Conservation (phyloP, 257 asterid genomes). For the Buddleja alternifolia region DNA sequence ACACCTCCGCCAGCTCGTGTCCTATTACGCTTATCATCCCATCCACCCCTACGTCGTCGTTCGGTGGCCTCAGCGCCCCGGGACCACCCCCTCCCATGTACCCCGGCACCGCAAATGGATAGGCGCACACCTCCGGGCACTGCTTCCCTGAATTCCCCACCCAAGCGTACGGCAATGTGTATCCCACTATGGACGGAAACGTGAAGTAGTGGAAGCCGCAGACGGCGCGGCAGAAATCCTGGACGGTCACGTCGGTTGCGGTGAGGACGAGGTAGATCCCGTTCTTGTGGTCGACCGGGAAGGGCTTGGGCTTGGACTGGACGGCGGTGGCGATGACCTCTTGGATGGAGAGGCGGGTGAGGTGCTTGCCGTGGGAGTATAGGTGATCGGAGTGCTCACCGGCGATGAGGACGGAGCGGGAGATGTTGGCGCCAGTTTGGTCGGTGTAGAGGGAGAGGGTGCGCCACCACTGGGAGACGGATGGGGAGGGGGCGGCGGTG, state of each 20-base stretch:
- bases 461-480: slow-evolving; percentile 91
- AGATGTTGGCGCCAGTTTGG: slow-evolving; percentile 85
- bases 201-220: slow-evolving; percentile 98
- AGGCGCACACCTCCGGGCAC: slow-evolving; percentile 96
- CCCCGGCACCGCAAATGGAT: slow-evolving; percentile 80
- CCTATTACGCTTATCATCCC: slow-evolving; percentile 93
- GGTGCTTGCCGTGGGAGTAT: slow-evolving; percentile 69
- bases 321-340: slow-evolving; percentile 78
- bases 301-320: slow-evolving; percentile 72
- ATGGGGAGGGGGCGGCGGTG: slow-evolving; percentile 59
- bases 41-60: slow-evolving; percentile 78
- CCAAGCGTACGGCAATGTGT: slow-evolving; percentile 89
- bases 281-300: slow-evolving; percentile 78
- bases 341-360: slow-evolving; percentile 75
- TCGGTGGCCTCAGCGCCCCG: slow-evolving; percentile 60
- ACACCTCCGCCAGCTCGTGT: slow-evolving; percentile 90
- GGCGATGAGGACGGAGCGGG: slow-evolving; percentile 65
- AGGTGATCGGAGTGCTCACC: slow-evolving; percentile 69
- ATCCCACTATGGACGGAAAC: slow-evolving; percentile 80
- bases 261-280: slow-evolving; percentile 86
- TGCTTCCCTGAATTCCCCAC: slow-evolving; percentile 85
- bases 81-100: slow-evolving; percentile 84
- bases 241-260: slow-evolving; percentile 77
- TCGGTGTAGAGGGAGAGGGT: slow-evolving; percentile 80
- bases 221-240: slow-evolving; percentile 91